Conservation (phyloP, 2,329 filamentous ascomycete species). For the Pseudocercospora fuligena region DNA sequence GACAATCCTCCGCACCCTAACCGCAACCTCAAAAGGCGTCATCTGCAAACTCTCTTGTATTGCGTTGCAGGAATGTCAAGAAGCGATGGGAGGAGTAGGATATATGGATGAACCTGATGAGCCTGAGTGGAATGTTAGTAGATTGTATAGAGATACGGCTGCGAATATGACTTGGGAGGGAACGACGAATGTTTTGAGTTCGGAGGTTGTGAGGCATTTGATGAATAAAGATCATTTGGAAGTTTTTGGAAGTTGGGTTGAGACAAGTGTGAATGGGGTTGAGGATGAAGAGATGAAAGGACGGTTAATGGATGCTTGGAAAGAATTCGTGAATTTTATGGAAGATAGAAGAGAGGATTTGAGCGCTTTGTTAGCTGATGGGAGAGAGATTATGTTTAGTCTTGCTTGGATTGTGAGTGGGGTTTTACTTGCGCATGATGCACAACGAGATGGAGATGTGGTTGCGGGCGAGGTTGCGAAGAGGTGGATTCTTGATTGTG, state of each 20-base stretch:
- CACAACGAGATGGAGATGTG: not conserved
- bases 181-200: constrained; percentile 69
- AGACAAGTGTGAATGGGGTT: not conserved
- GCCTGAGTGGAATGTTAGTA: constrained; percentile 68
- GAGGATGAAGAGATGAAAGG: not conserved
- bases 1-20: constrained; percentile 27
- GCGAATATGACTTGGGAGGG: constrained; percentile 74
- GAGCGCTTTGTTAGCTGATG: constrained; percentile 1
- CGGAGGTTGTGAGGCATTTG: constrained; percentile 8
- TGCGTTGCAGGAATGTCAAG: constrained; percentile 27
- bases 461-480: constrained; percentile 1
- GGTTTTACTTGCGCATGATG: constrained; percentile 11
- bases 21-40: constrained; percentile 26
- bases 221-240: constrained; percentile 7
- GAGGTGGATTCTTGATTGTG: constrained; percentile 6
- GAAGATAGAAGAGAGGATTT: not conserved
- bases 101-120: constrained; percentile 65
- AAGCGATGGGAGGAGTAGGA: constrained; percentile 64
- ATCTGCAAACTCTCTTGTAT: constrained; percentile 24
- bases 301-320: not conserved
- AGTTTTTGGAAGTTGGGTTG: not conserved
- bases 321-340: not conserved
- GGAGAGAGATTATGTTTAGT: constrained; percentile 13
- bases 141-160: constrained; percentile 67
- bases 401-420: constrained; percentile 11